Evolutionary conservation across 306 rosid species (phyloP), one percentile per base, ranked within the genome.

Genomic region (Dicorynia guianensis): DNA sequence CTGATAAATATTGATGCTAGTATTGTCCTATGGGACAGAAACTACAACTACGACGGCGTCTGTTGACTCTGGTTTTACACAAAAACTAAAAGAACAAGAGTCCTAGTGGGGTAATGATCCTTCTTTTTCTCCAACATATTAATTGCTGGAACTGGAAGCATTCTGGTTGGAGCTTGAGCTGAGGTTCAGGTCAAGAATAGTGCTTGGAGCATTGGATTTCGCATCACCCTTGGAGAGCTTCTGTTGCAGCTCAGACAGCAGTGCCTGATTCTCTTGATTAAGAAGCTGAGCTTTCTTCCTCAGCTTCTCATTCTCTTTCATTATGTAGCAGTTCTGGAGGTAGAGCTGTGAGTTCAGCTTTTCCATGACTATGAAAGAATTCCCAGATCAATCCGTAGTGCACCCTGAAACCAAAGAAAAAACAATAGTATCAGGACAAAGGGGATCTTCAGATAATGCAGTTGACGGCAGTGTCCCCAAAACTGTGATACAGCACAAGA

Each of bases 261-360:
- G 87, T 5, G 76, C 90, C 50, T 96, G 99, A 71, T 96, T 96
- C 91, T 96, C 99, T 77, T 96, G 97, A 81, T 96, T 92, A 62
- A 96, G 89, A 81, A 92, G 69, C 78, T 92, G 97, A 1, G 99
- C 99, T 55, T 96, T 96, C 96, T 96, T 96, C 93, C 98, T 90
- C 8, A 96, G 84, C 80, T 84, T 90, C 75, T 96, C 99, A 44
- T 96, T 96, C 85, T 96, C 99, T 57, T 90, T 85, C 98, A 92
- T 86, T 86, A 96, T 96, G 93, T 87, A 89, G 80, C 96, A 91
- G 96, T 96, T 96, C 75, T 96, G 93, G 83, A 96, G 68, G 81
- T 87, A 91, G 77, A 96, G 88, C 87, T 96, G 90, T 57, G 99
- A 92, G 96, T 96, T 96, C 78, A 96, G 77, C 69, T 96, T 89